A percentile compares a stretch with the other conserved stretches of the same genome.
Conservation (phyloP, 75 land plant species). For the Adiantum capillusveneris region DNA sequence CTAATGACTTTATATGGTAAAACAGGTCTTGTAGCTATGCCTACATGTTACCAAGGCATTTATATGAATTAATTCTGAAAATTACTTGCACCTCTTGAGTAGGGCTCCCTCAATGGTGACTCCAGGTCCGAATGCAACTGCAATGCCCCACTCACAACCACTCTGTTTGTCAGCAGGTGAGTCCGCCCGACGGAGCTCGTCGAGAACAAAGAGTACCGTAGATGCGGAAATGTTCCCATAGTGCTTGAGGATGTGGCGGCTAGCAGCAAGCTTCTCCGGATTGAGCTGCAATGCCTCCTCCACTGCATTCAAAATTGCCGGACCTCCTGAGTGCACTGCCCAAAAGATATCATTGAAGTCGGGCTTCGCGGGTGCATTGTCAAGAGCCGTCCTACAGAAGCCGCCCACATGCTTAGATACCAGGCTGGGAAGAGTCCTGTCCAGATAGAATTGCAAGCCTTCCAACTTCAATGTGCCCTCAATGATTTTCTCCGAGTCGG, state of each 20-base stretch:
- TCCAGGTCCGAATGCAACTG: neutral
- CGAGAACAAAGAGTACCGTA: constrained; percentile 9
- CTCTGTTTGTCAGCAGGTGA: neutral
- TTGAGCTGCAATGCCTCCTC: constrained; percentile 6
- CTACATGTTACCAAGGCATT: too few relatives aligned
- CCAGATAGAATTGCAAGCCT: constrained; percentile 5
- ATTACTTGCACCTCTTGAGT: neutral
- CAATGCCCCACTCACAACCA: neutral
- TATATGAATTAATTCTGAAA: too few relatives aligned
- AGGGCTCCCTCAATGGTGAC: constrained; percentile 1
- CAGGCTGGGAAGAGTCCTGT: neutral
- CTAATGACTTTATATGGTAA: too few relatives aligned
- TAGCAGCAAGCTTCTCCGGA: constrained; percentile 15
- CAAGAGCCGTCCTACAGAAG: neutral
- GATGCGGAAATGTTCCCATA: constrained; percentile 15
- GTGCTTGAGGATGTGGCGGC: constrained; percentile 1
- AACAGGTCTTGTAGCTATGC: too few relatives aligned
- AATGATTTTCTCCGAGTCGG: constrained; percentile 5
- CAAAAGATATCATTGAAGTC: constrained; percentile 16
- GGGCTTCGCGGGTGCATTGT: neutral
- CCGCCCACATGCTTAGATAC: neutral
- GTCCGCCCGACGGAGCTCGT: neutral
- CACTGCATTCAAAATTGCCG: constrained; percentile 8
- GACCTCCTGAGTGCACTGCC: constrained; percentile 21
- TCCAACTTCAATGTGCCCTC: neutral